Conservation (phyloP, 2,329 filamentous ascomycete species). For the Scytalidium lignicola region DNA sequence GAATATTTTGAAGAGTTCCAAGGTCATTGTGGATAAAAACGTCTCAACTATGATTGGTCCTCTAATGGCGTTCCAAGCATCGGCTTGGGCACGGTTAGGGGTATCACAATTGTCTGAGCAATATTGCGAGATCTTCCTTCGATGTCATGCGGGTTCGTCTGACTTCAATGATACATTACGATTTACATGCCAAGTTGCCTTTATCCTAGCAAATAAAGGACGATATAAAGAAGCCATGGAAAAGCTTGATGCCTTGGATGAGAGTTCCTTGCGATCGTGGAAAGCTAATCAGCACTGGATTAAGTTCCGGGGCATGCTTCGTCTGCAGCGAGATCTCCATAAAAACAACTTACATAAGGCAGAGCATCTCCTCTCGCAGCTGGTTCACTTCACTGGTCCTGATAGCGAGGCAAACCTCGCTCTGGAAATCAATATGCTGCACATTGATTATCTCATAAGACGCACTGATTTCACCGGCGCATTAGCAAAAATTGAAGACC, state of each 20-base stretch:
- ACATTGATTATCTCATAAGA: slow-evolving; percentile 54
- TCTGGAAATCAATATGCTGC: slow-evolving; percentile 52
- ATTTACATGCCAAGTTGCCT: slow-evolving; percentile 65
- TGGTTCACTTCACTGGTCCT: slow-evolving; percentile 34
- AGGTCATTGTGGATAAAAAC: slow-evolving; percentile 73
- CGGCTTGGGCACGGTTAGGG: slow-evolving; percentile 74
- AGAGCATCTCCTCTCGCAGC: slow-evolving; percentile 49
- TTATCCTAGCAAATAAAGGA: slow-evolving; percentile 61
- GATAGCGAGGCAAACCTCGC: slow-evolving; percentile 53
- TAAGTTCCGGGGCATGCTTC: slow-evolving; percentile 61
- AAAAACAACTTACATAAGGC: slow-evolving; percentile 51
- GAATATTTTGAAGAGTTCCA: slow-evolving; percentile 74
- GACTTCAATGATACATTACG: slow-evolving; percentile 76
- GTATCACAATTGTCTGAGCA: slow-evolving; percentile 48
- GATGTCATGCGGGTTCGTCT: slow-evolving; percentile 60
- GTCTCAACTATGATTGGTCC: slow-evolving; percentile 68
- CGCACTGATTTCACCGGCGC: slow-evolving; percentile 47
- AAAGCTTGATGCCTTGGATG: slow-evolving; percentile 54
- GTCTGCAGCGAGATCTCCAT: slow-evolving; percentile 58
- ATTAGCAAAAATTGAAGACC: slow-evolving; percentile 46
- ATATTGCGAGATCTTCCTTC: slow-evolving; percentile 68
- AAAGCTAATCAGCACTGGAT: slow-evolving; percentile 73
- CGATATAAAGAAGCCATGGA: slow-evolving; percentile 64
- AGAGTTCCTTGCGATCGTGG: slow-evolving; percentile 62
- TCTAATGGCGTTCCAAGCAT: slow-evolving; percentile 66